Percentiles rank a stretch among this genome's conserved stretches.
phyloP scores from a whole-genome alignment of 225 moss, liverwort and hornwort genomes.

The Polytrichum formosum region DNA sequence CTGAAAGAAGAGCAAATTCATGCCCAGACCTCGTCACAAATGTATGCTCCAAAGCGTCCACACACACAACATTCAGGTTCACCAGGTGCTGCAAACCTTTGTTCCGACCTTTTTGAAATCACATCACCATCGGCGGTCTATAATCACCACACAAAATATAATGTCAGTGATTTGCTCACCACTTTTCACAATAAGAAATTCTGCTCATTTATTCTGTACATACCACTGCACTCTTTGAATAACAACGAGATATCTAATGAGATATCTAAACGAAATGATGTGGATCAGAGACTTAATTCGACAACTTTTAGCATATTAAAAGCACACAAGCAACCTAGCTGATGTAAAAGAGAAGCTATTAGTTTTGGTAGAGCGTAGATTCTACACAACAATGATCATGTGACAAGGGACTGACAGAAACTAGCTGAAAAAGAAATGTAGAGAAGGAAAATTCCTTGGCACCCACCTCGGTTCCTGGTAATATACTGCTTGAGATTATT shows the following conservation, averaged over 20 bases:
- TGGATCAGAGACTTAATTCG: no score
- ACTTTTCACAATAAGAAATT: no score
- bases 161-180: background rate
- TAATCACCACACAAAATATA: background rate
- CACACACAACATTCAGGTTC: constrained; percentile 63
- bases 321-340: no score
- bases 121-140: constrained; percentile 32
- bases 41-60: constrained; percentile 70
- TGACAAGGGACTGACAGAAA: no score
- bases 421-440: background rate
- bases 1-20: background rate
- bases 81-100: constrained; percentile 66
- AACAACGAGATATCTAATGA: no score
- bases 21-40: constrained; percentile 52
- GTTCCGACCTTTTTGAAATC: constrained; percentile 42
- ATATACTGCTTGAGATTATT: constrained; percentile 5
- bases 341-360: no score
- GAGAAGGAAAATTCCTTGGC: background rate
- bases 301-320: no score
- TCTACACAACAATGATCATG: no score
- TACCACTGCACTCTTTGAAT: no score
- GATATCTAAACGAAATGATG: no score
- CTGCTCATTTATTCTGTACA: no score
- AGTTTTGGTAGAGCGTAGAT: no score
- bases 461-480: constrained; percentile 16